Evolutionary conservation across 2,329 filamentous ascomycete species (phyloP).

Genomic region (Gremmenia infestans): DNA sequence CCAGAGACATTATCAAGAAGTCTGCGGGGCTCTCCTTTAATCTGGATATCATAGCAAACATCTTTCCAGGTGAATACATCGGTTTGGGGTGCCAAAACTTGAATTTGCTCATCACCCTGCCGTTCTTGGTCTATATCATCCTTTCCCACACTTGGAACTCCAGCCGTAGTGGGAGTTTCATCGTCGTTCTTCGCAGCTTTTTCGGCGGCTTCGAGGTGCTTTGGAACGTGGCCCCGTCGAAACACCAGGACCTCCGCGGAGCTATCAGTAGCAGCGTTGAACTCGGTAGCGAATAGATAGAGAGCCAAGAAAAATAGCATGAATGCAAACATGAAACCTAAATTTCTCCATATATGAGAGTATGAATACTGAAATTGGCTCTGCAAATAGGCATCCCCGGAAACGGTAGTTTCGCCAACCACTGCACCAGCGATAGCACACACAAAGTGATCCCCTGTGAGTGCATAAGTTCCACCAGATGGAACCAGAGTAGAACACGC

Average conservation of each 20-base stretch:
- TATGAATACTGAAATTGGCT: constrained; percentile 47
- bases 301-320: constrained; percentile 55
- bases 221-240: constrained; percentile 49
- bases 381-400: constrained; percentile 54
- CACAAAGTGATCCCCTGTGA: constrained; percentile 38
- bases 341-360: constrained; percentile 41
- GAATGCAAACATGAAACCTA: constrained; percentile 65
- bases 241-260: constrained; percentile 75
- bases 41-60: constrained; percentile 70
- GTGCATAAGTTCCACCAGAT: constrained; percentile 35
- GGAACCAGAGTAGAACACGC: constrained; percentile 46
- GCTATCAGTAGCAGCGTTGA: constrained; percentile 60
- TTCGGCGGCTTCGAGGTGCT: constrained; percentile 36
- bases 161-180: constrained; percentile 14
- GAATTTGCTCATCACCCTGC: constrained; percentile 24
- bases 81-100: constrained; percentile 25
- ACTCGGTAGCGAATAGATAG: constrained; percentile 62
- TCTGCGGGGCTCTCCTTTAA: constrained; percentile 58
- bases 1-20: constrained; percentile 66
- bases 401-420: constrained; percentile 46
- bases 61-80: constrained; percentile 32
- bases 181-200: constrained; percentile 26
- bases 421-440: constrained; percentile 56
- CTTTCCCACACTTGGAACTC: constrained; percentile 3
- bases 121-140: constrained; percentile 13